These are phyloP conservation scores for Aspergillus sp. DNA, from an alignment of 2,329 filamentous ascomycete genomes.

Conservation along the genomic window DNA sequence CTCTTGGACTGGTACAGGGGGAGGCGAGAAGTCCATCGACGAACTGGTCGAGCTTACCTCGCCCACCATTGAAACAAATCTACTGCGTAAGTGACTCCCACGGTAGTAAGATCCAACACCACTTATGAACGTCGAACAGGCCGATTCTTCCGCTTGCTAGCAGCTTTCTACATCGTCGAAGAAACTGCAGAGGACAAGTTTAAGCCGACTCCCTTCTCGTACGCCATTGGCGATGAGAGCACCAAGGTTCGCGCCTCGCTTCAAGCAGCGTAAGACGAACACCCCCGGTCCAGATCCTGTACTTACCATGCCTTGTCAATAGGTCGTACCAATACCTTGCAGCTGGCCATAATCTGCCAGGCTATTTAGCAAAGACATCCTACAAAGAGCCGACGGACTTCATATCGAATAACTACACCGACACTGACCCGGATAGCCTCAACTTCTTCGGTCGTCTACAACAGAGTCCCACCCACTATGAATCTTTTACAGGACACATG, in stretches of 20 bases:
- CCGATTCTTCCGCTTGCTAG: conserved; percentile 31
- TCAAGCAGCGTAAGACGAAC: conserved; percentile 25
- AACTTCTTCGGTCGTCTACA: conserved; percentile 37
- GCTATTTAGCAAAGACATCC: conserved; percentile 32
- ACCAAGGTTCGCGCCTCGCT: conserved; percentile 31
- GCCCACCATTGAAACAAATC: neutral
- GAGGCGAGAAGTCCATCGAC: conserved; percentile 28
- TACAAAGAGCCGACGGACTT: conserved; percentile 35
- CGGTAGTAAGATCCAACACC: no score
- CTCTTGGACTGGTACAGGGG: conserved; percentile 28
- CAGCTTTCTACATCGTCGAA: conserved; percentile 32
- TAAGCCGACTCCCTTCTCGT: conserved; percentile 33
- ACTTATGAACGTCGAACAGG: conserved; percentile 8
- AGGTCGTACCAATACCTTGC: conserved; percentile 33
- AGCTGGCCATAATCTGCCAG: conserved; percentile 31
- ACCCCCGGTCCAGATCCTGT: neutral
- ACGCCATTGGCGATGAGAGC: conserved; percentile 31
- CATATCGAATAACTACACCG: conserved; percentile 25
- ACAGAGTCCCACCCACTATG: conserved; percentile 27
- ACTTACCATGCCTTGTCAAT: neutral
- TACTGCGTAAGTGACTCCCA: neutral
- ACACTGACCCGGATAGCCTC: conserved; percentile 19
- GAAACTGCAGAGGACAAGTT: conserved; percentile 30
- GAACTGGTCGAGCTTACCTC: conserved; percentile 28
- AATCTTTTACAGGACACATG: conserved; percentile 39